A percentile compares a stretch with the other conserved stretches of the same genome.
These are phyloP conservation scores for Periconia macrospinosa DNA, from an alignment of 2,329 filamentous ascomycete genomes.

Conservation along the genomic window DNA sequence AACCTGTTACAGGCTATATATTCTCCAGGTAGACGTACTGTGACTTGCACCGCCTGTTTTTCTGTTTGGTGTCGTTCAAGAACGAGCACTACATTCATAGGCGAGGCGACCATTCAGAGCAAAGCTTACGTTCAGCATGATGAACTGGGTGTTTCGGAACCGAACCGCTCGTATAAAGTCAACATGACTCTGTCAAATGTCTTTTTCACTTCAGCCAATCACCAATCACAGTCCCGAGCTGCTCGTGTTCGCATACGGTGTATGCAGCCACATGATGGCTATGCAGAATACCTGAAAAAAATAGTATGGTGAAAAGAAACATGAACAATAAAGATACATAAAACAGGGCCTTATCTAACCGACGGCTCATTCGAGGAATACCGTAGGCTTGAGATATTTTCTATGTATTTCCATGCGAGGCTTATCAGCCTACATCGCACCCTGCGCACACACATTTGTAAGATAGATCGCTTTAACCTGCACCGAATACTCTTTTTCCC, in stretches of 20 bases:
- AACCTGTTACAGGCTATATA: background rate
- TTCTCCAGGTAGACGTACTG: too few relatives aligned
- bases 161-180: background rate
- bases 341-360: background rate
- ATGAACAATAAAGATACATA: too few relatives aligned
- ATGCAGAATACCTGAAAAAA: background rate
- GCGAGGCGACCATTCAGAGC: background rate
- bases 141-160: background rate
- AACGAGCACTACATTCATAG: background rate
- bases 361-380: background rate
- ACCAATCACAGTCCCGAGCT: background rate
- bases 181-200: background rate
- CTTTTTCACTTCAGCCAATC: background rate
- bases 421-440: background rate
- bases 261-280: background rate
- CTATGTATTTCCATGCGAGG: background rate
- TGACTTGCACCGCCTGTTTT: too few relatives aligned
- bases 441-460: background rate
- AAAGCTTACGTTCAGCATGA: background rate
- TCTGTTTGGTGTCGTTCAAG: too few relatives aligned
- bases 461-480: background rate
- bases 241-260: background rate
- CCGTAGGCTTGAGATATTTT: too few relatives aligned
- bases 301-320: too few relatives aligned
- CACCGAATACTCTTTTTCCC: background rate